A percentile compares a stretch with the other conserved stretches of the same genome.
Evolutionary conservation across 1,139 yeast species (phyloP).

Genomic region (Debaryomyces sp.): DNA sequence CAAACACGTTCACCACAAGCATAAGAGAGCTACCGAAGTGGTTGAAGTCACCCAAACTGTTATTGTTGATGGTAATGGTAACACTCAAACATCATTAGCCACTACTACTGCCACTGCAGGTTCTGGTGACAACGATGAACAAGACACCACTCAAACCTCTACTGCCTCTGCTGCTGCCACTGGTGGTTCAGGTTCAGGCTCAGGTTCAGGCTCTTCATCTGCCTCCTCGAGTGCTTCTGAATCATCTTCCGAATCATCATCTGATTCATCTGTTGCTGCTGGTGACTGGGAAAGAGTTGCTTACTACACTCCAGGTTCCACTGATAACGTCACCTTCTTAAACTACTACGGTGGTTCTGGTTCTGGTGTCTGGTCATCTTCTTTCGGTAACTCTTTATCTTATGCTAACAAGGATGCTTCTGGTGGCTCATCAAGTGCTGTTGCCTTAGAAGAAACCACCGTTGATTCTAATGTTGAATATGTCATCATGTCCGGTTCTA

Average conservation of each 20-base stretch:
- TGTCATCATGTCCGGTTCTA: constrained; percentile 57
- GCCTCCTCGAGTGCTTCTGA: constrained; percentile 27
- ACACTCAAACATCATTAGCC: constrained; percentile 39
- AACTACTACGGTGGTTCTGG: constrained; percentile 85
- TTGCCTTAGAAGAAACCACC: constrained; percentile 53
- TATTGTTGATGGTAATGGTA: constrained; percentile 58
- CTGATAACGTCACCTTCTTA: constrained; percentile 77
- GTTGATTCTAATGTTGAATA: constrained; percentile 62
- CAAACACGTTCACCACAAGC: constrained; percentile 63
- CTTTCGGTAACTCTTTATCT: constrained; percentile 91
- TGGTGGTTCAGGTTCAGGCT: constrained; percentile 30
- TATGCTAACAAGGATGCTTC: constrained; percentile 77
- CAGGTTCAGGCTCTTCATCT: constrained; percentile 25
- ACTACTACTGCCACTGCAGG: constrained; percentile 24
- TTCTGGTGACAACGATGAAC: constrained; percentile 11
- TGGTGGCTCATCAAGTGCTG: constrained; percentile 63
- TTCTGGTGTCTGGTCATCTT: constrained; percentile 80
- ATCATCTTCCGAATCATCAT: constrained; percentile 32
- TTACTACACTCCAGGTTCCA: constrained; percentile 61
- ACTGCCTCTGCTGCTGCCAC: constrained; percentile 15
- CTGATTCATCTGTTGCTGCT: constrained; percentile 33
- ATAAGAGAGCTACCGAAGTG: constrained; percentile 59
- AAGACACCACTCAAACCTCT: constrained; percentile 19
- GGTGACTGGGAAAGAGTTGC: constrained; percentile 77
- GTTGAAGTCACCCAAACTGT: constrained; percentile 80